phyloP scores from a whole-genome alignment of 2,329 filamentous ascomycete genomes.

The Endoconidiophora polonica region DNA sequence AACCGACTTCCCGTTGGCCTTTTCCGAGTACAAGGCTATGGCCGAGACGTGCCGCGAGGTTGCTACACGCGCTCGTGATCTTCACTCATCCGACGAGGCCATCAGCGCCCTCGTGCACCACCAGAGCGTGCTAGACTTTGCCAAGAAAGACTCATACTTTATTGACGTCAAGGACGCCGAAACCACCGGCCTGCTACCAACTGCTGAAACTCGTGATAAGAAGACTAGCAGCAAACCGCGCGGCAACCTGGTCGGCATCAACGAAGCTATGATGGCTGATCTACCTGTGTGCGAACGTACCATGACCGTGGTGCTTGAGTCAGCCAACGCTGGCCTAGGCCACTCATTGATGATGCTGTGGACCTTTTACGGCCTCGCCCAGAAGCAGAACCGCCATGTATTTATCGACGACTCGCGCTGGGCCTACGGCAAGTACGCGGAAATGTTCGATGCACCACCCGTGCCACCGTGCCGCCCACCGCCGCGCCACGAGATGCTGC shows the following conservation, averaged over 20 bases:
- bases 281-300: constrained; percentile 48
- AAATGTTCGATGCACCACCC: constrained; percentile 55
- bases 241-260: constrained; percentile 32
- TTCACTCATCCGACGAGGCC: constrained; percentile 21
- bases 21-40: constrained; percentile 51
- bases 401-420: constrained; percentile 76
- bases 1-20: constrained; percentile 48
- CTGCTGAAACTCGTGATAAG: constrained; percentile 21
- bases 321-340: constrained; percentile 57
- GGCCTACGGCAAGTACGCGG: constrained; percentile 60
- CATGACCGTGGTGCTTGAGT: constrained; percentile 64
- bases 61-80: constrained; percentile 37
- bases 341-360: constrained; percentile 63
- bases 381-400: constrained; percentile 57
- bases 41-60: constrained; percentile 51
- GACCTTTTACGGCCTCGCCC: constrained; percentile 67
- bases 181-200: constrained; percentile 41
- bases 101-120: constrained; percentile 19
- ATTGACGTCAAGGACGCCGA: constrained; percentile 62
- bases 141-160: constrained; percentile 49
- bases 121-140: constrained; percentile 17
- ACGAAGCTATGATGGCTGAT: constrained; percentile 26
- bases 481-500: constrained; percentile 57
- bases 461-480: constrained; percentile 51
- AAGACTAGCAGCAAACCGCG: constrained; percentile 18